A percentile compares a stretch with the other conserved stretches of the same genome.
Evolutionary conservation across 768 basidiomycete genomes (phyloP).

Genomic region (Lactifluus piperatus): DNA sequence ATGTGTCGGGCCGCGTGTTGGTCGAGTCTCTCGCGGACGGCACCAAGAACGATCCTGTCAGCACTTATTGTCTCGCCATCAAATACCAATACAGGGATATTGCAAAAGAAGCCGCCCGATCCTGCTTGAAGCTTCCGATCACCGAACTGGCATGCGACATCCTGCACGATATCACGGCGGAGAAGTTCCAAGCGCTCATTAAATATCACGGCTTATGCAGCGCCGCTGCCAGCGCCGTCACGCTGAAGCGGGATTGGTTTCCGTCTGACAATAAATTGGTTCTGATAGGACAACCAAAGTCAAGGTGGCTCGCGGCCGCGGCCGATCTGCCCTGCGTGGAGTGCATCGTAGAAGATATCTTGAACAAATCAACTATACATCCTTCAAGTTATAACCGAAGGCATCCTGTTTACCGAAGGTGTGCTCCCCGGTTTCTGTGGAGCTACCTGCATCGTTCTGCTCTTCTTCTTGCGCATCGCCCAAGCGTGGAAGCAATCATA

Average conservation of each 20-base stretch:
- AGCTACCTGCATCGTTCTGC: too few species aligned
- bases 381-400: too few species aligned
- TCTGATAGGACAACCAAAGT: too few species aligned
- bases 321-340: too few species aligned
- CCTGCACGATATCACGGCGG: background rate
- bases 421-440: too few species aligned
- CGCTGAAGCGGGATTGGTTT: background rate
- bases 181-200: background rate
- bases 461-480: too few species aligned
- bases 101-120: background rate
- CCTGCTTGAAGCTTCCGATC: background rate
- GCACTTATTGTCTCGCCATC: slow-evolving; percentile 7
- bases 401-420: too few species aligned
- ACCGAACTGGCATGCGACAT: background rate
- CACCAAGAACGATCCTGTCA: slow-evolving; percentile 6
- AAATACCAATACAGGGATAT: background rate
- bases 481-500: too few species aligned
- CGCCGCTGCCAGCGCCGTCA: background rate
- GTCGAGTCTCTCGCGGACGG: background rate
- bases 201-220: background rate
- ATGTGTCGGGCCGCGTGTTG: background rate
- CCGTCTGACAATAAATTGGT: too few species aligned
- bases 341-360: too few species aligned
- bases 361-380: too few species aligned
- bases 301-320: too few species aligned